Evolutionary conservation across 75 land plant species (phyloP), one percentile per base, ranked within the genome.

Genomic region (Cunninghamia lanceolata): DNA sequence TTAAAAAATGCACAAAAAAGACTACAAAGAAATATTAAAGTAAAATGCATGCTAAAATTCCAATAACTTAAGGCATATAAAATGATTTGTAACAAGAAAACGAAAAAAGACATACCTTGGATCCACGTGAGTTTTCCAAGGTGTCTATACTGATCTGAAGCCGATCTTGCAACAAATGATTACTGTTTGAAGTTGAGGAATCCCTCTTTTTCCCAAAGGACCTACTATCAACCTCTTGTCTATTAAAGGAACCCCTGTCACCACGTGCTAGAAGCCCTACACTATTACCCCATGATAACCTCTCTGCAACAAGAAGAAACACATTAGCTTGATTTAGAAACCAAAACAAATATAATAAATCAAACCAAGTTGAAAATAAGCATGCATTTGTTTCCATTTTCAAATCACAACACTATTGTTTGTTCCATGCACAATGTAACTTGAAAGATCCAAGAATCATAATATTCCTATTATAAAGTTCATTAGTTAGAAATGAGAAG

Each of bases 181-280:
- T 80, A 45, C 32, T 80, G 47, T 80, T 80, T 45, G 82, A 80
- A n/a, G 46, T 80, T 42, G 82, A 43, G 47, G 82, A 80, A 80
- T 43, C 82, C 45, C 82, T 80, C 82, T 80, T 80, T 80, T 80
- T 80, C 32, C 50, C 82, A 0, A 45, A n/a, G 25, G 15, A 28
- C 50, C 82, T 80, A 47, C 82, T 45, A 45, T 80, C 82, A n/a
- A 28, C 82, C 52, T 80, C 82, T 45, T 47, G 82, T 80, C 46
- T 80, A 80, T 40, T 38, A 80, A 80, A 80, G 50, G 82, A 47
- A 80, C 50, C 46, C 32, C 28, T 80, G 50, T 80, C 82, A 80
- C 47, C 30, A 77, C 42, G 36, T 80, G 82, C 52, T 45, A 80
- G 34, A 80, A 43, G 82, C 82, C 82, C 82, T 3, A 13, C 46